A percentile compares a stretch with the other conserved stretches of the same genome.
Conservation (phyloP, 768 basidiomycete genomes). For the Thelephora ganbajun region DNA sequence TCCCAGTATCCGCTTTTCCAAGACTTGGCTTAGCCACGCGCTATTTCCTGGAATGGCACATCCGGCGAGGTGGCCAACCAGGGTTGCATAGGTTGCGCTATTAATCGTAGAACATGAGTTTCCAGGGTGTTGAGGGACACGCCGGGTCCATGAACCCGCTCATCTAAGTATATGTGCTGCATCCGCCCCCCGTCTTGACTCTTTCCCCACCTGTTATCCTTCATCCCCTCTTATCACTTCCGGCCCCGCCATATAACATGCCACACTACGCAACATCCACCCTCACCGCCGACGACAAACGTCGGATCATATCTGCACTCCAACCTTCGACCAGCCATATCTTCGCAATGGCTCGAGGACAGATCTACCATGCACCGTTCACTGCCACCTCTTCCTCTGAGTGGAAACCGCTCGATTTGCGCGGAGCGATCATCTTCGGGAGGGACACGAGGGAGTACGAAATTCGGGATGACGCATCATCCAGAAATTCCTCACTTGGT, state of each 20-base stretch:
- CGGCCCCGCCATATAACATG: neutral
- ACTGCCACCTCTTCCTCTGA: constrained; percentile 24
- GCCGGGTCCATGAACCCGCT: too few species aligned
- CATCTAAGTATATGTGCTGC: too few species aligned
- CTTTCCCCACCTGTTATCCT: neutral
- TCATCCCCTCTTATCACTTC: neutral
- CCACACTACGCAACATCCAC: neutral
- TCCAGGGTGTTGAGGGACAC: too few species aligned
- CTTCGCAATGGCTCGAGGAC: constrained; percentile 39
- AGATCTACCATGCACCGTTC: constrained; percentile 50
- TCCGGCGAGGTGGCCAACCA: too few species aligned
- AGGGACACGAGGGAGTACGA: constrained; percentile 9
- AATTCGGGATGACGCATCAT: constrained; percentile 10
- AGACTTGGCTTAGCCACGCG: too few species aligned
- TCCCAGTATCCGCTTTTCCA: too few species aligned
- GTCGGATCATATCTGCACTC: constrained; percentile 12
- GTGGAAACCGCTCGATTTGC: constrained; percentile 49
- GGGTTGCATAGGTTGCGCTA: too few species aligned
- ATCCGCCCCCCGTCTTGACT: neutral
- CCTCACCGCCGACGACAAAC: constrained; percentile 9
- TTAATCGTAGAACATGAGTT: too few species aligned
- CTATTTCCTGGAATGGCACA: too few species aligned
- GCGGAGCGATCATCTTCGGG: constrained; percentile 45
- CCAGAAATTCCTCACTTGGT: neutral
- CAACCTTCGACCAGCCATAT: constrained; percentile 17